These are phyloP conservation scores for Curvularia sp. DNA, from an alignment of 2,329 filamentous ascomycete genomes.

Conservation along the genomic window DNA sequence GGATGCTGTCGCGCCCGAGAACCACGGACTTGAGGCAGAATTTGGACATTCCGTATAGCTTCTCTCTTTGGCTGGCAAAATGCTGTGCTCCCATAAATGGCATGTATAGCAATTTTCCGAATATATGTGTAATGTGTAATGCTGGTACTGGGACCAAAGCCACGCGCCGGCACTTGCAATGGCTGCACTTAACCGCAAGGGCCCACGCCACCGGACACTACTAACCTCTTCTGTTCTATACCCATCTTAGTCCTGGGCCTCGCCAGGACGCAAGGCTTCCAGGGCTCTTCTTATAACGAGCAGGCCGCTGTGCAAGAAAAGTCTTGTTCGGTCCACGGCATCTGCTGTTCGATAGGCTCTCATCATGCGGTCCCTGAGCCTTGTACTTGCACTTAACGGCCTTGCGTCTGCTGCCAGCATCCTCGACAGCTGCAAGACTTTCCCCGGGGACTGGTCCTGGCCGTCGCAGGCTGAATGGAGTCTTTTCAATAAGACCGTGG, in stretches of 20 bases:
- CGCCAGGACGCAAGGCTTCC: background rate
- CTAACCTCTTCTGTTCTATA: slow-evolving; percentile 4
- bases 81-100: background rate
- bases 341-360: background rate
- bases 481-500: slow-evolving; percentile 27
- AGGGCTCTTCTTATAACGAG: slow-evolving; percentile 9
- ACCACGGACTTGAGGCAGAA: background rate
- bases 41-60: background rate
- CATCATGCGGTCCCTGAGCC: slow-evolving; percentile 8
- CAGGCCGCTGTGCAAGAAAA: background rate
- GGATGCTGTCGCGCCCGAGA: background rate
- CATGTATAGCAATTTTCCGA: background rate
- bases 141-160: background rate
- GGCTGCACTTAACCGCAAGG: background rate
- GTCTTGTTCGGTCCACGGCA: background rate
- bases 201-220: slow-evolving; percentile 12
- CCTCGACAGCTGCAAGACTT: slow-evolving; percentile 26
- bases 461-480: slow-evolving; percentile 27
- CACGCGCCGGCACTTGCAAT: background rate
- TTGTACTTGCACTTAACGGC: slow-evolving; percentile 11
- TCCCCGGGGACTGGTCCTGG: slow-evolving; percentile 36
- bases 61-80: background rate
- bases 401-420: slow-evolving; percentile 8
- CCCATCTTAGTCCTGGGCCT: slow-evolving; percentile 4
- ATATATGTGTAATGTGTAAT: background rate